phyloP scores from a whole-genome alignment of 2,329 filamentous ascomycete species.

The Fonsecaea pedrosoi region DNA sequence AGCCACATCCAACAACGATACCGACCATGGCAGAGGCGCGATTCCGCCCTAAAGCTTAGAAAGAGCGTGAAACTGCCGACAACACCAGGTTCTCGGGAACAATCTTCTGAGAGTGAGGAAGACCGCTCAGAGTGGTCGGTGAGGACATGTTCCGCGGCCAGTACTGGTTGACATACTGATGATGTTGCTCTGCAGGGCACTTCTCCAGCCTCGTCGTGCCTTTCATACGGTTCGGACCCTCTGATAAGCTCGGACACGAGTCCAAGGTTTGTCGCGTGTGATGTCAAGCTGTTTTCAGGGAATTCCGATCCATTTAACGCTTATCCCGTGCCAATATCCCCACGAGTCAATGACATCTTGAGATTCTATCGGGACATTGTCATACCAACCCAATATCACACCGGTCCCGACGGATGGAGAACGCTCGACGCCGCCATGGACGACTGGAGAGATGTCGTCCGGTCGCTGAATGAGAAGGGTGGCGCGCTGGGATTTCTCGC shows the following conservation, averaged over 20 bases:
- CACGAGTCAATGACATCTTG: constrained; percentile 14
- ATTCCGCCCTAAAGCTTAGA: constrained; percentile 11
- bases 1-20: constrained; percentile 20
- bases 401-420: constrained; percentile 9
- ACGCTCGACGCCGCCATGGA: constrained; percentile 13
- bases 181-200: neutral
- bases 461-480: constrained; percentile 11
- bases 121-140: constrained; percentile 12
- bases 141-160: neutral
- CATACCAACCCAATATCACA: constrained; percentile 16
- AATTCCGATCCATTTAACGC: constrained; percentile 19
- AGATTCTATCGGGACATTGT: constrained; percentile 21
- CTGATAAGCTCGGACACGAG: neutral
- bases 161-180: neutral
- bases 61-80: constrained; percentile 5
- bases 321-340: constrained; percentile 6
- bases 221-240: constrained; percentile 1
- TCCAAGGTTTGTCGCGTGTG: neutral
- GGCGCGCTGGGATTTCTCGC: constrained; percentile 15
- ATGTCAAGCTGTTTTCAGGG: constrained; percentile 10
- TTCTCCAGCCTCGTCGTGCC: constrained; percentile 15
- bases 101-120: constrained; percentile 11
- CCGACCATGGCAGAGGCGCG: constrained; percentile 14
- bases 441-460: constrained; percentile 17
- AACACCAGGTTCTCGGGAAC: neutral